Base-by-base conservation (phyloP, 1,284 basidiomycete species). In the Sporisorium exsertum region DNA sequence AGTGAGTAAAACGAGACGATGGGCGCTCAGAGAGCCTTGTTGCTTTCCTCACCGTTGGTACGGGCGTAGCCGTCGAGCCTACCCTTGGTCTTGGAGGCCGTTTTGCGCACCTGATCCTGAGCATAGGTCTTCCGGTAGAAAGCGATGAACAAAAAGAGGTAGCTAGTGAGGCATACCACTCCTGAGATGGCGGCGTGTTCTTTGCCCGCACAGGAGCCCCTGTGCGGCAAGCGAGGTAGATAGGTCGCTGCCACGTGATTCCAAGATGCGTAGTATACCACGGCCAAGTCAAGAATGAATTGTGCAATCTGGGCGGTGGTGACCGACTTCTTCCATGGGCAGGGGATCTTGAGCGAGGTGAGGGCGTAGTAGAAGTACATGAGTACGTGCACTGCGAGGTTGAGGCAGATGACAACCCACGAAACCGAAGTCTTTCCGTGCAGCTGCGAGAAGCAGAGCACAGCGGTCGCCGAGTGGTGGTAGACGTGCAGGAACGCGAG, bases 391-490 rank as follows among this genome's bases (percentile, higher is more conserved):
- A 99, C 97, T 64, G 90, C 87, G 67, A 99, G 89, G 88, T 99
- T 99, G 81, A 97, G 90, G 62, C 89, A 87, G 86, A 99, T 99
- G 75, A 95, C 93, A 74, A 95, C 91, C 97, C 97, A 99, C 74
- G 96, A 97, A 64, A 79, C 40, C 58, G 72, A 97, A 90, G 84
- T 97, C 56, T 77, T 78, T 35, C 85, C 95, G 81, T 96, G 92
- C 74, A 99, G 89, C 88, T 99, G 95, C 63, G 92, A 91, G 87
- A 91, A 98, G 88, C 96, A 98, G 69, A 99, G 89, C 60, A 96
- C 87, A 66, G 96, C 96, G 63, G 96, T 98, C n/a, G 95, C 96
- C 72, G 95, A 94, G 88, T 98, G 96, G 87, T 98, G 96, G 89
- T 97, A 98, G 80, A 98, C 95, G 87, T 99, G 96, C 76, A 99